phyloP scores from a whole-genome alignment of 441 rosid genomes.

The Theobroma grandiflorum region DNA sequence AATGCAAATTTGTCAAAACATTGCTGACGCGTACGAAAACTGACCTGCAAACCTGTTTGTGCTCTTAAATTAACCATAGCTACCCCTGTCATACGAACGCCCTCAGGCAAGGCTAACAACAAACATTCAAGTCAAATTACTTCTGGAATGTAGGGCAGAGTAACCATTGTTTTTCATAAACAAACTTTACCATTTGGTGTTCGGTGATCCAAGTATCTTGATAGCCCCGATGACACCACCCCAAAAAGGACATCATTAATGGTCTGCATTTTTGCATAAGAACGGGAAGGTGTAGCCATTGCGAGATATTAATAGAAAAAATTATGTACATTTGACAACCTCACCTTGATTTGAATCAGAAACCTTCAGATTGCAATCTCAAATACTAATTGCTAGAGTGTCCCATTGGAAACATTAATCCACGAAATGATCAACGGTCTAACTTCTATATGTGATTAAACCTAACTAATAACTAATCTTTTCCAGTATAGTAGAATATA shows the following conservation, averaged over 20 bases:
- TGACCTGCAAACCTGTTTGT: constrained; percentile 53
- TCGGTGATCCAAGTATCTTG: constrained; percentile 57
- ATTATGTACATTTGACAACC: not conserved
- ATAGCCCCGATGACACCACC: constrained; percentile 54
- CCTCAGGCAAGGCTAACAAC: constrained; percentile 46
- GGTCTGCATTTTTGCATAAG: constrained; percentile 42
- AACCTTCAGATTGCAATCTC: not conserved
- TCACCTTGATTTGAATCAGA: not conserved
- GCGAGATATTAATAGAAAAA: not conserved
- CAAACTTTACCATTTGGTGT: constrained; percentile 46
- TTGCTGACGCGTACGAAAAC: not conserved
- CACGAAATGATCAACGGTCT: not conserved
- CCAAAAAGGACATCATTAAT: constrained; percentile 71
- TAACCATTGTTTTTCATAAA: not conserved
- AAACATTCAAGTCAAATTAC: not conserved
- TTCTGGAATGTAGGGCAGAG: not conserved
- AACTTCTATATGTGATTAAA: not conserved
- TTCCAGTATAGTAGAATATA: not conserved
- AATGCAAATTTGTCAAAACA: not conserved
- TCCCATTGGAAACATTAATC: not conserved
- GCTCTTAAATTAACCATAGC: constrained; percentile 66
- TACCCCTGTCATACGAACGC: constrained; percentile 53
- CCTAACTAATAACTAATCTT: not conserved
- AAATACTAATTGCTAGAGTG: not conserved
- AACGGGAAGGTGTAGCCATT: not conserved